A percentile compares a stretch with the other conserved stretches of the same genome.
These are phyloP conservation scores for Yamadazyma scolyti DNA, from an alignment of 805 yeast genomes.

Conservation along the genomic window DNA sequence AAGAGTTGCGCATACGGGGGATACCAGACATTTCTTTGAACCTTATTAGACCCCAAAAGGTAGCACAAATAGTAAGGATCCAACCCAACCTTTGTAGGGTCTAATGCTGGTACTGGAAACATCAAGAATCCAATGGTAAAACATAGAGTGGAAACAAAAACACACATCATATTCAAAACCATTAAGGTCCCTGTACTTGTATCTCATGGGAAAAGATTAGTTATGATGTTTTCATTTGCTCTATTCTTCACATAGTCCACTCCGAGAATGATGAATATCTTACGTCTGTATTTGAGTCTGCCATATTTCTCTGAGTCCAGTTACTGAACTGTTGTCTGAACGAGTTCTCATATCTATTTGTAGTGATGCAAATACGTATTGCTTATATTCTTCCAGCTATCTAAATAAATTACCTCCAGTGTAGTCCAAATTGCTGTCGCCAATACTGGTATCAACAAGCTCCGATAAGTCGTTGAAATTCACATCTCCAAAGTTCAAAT, in stretches of 20 bases:
- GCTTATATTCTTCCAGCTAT: no score
- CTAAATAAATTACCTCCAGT: no score
- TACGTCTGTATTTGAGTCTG: constrained; percentile 1
- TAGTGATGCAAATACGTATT: neutral
- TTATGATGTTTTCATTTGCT: constrained; percentile 55
- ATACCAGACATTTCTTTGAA: constrained; percentile 73
- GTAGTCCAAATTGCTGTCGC: constrained; percentile 1
- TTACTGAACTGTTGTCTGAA: constrained; percentile 31
- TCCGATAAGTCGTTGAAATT: constrained; percentile 6
- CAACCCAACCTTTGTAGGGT: constrained; percentile 91
- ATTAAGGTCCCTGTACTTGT: constrained; percentile 59
- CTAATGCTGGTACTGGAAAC: constrained; percentile 83
- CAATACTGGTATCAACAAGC: constrained; percentile 3
- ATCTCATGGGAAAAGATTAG: constrained; percentile 54
- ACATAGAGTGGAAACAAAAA: constrained; percentile 74
- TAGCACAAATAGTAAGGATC: constrained; percentile 78
- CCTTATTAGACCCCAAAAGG: constrained; percentile 94
- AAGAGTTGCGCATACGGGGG: constrained; percentile 72
- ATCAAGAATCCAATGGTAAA: constrained; percentile 77
- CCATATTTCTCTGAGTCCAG: constrained; percentile 20
- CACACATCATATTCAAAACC: constrained; percentile 71
- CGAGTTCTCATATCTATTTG: constrained; percentile 15
- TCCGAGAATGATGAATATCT: constrained; percentile 28
- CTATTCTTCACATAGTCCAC: constrained; percentile 40
- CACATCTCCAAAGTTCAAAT: constrained; percentile 6